A percentile compares a stretch with the other conserved stretches of the same genome.
These are phyloP conservation scores for Tetracladium marchalianum DNA, from an alignment of 495 filamentous ascomycete genomes.

Conservation along the genomic window DNA sequence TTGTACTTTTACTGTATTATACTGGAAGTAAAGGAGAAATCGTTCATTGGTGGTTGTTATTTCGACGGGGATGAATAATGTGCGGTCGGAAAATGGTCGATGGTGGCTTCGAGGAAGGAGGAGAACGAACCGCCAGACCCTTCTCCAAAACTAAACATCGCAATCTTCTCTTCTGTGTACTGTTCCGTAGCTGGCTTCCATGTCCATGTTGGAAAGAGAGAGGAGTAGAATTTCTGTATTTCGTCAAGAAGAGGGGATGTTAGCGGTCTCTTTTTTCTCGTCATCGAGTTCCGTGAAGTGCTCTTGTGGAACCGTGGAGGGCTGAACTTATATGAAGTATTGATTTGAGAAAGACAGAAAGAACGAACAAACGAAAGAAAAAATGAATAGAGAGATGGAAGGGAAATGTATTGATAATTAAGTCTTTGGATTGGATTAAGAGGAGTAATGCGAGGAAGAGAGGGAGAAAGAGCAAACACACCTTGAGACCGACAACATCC, in stretches of 20 bases:
- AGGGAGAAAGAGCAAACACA: background rate
- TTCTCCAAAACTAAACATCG: constrained; percentile 1
- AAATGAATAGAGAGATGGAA: too few relatives aligned
- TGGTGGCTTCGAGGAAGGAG: background rate
- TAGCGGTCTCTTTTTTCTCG: background rate
- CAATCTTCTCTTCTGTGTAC: constrained; percentile 7
- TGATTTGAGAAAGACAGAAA: too few relatives aligned
- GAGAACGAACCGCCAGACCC: background rate
- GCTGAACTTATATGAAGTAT: too few relatives aligned
- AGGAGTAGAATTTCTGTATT: constrained; percentile 6
- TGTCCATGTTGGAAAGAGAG: constrained; percentile 10
- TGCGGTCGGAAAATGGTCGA: background rate
- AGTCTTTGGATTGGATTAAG: background rate
- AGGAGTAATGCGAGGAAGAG: background rate
- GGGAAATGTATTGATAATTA: background rate
- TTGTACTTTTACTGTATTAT: too few relatives aligned
- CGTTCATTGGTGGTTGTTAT: too few relatives aligned
- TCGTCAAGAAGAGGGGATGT: background rate
- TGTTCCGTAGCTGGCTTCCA: constrained; percentile 4
- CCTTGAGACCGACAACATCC: constrained; percentile 6
- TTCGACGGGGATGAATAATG: too few relatives aligned
- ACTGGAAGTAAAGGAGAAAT: too few relatives aligned
- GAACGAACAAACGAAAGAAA: too few relatives aligned
- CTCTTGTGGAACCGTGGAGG: too few relatives aligned
- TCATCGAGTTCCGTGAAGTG: too few relatives aligned